Conservation (phyloP, 352 stramenopile species). For the Phytophthora europaea region DNA sequence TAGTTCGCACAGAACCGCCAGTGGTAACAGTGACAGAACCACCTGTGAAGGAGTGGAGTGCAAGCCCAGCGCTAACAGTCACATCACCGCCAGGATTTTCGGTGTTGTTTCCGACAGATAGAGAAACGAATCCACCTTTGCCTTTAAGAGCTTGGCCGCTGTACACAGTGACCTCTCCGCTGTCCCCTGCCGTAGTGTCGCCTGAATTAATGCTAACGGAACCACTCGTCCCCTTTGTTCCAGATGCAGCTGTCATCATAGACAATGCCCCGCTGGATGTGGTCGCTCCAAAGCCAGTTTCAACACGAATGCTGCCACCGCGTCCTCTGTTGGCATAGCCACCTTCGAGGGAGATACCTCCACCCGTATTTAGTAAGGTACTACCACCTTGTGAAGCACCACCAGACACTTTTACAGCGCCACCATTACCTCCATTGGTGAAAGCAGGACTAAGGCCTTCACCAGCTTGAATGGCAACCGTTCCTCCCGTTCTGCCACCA, state of each 20-base stretch:
- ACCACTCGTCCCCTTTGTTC: conserved; percentile 64
- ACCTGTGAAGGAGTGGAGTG: conserved; percentile 63
- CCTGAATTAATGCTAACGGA: conserved; percentile 64
- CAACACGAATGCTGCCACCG: conserved; percentile 60
- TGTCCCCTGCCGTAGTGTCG: conserved; percentile 65
- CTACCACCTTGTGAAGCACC: conserved; percentile 81
- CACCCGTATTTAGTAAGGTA: conserved; percentile 70
- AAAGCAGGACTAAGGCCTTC: conserved; percentile 73
- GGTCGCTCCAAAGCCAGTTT: conserved; percentile 62
- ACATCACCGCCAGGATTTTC: conserved; percentile 65
- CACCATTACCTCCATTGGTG: conserved; percentile 88
- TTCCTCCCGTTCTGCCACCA: conserved; percentile 53
- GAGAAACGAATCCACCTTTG: conserved; percentile 66
- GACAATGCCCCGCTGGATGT: conserved; percentile 66
- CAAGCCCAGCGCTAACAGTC: conserved; percentile 72
- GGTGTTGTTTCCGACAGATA: conserved; percentile 67
- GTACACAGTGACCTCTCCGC: conserved; percentile 66
- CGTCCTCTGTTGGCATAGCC: conserved; percentile 71
- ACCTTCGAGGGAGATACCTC: conserved; percentile 73
- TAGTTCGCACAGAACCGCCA: conserved; percentile 63
- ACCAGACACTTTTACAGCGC: conserved; percentile 84
- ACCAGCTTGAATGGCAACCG: conserved; percentile 61
- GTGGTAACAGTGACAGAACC: conserved; percentile 67
- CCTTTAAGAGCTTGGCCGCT: conserved; percentile 65
- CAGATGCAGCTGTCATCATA: conserved; percentile 66